These are phyloP conservation scores for Claviceps monticola DNA, from an alignment of 2,329 filamentous ascomycete genomes.

Conservation along the genomic window DNA sequence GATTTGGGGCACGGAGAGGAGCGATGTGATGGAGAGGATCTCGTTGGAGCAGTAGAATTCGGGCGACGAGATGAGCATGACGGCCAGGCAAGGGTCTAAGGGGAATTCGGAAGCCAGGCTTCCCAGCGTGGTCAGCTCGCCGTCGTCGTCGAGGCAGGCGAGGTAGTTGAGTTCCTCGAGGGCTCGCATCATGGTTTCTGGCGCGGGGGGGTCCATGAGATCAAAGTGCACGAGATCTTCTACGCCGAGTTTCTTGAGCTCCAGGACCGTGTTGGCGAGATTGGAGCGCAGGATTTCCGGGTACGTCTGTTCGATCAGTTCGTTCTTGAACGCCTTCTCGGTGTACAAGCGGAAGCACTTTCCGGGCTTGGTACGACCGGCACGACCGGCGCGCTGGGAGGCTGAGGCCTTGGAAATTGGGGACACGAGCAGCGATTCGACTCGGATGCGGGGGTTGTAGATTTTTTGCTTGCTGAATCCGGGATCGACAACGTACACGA, in stretches of 20 bases:
- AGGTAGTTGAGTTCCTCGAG: constrained; percentile 96
- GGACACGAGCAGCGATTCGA: constrained; percentile 93
- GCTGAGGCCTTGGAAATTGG: constrained; percentile 97
- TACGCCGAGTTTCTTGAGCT: constrained; percentile 93
- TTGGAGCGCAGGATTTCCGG: constrained; percentile 94
- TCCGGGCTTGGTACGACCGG: constrained; percentile 92
- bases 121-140: constrained; percentile 76
- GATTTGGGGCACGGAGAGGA: constrained; percentile 87
- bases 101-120: constrained; percentile 88
- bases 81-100: constrained; percentile 81
- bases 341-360: constrained; percentile 98
- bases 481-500: constrained; percentile 97
- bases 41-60: constrained; percentile 99
- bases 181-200: constrained; percentile 95
- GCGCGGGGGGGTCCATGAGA: constrained; percentile 94
- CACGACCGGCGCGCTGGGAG: constrained; percentile 95
- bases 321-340: constrained; percentile 90
- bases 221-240: constrained; percentile 97
- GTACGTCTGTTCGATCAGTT: constrained; percentile 93
- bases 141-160: constrained; percentile 90
- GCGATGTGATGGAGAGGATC: constrained; percentile 84
- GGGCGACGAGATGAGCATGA: constrained; percentile 94
- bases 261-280: constrained; percentile 83
- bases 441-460: constrained; percentile 91
- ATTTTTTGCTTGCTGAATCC: constrained; percentile 99